Conservation (phyloP, 371 early-diverging fungal genomes). For the Actinomortierella ambigua region DNA sequence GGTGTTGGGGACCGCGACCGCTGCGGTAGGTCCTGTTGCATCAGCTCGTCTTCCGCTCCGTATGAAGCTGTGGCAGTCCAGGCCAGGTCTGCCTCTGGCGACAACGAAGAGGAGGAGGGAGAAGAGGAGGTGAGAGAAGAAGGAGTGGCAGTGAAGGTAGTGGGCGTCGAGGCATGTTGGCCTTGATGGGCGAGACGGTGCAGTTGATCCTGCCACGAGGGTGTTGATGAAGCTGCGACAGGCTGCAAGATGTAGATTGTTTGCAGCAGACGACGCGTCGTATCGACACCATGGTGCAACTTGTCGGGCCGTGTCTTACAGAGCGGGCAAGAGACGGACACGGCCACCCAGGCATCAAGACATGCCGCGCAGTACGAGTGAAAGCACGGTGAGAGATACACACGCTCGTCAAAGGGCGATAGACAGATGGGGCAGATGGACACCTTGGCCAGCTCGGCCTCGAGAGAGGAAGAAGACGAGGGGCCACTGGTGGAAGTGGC, state of each 20-base stretch:
- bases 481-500: too few species aligned
- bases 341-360: slow-evolving; percentile 63
- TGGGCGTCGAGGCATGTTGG: neutral
- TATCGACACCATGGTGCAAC: slow-evolving; percentile 39
- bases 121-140: too few species aligned
- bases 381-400: slow-evolving; percentile 61
- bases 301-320: slow-evolving; percentile 50
- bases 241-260: slow-evolving; percentile 15
- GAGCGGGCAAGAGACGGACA: slow-evolving; percentile 59
- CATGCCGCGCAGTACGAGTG: slow-evolving; percentile 70
- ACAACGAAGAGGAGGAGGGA: too few species aligned
- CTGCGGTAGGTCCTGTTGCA: too few species aligned
- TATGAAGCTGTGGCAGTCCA: too few species aligned
- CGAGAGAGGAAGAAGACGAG: too few species aligned
- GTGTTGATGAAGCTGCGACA: neutral
- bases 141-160: neutral
- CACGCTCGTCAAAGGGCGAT: slow-evolving; percentile 49
- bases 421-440: slow-evolving; percentile 64
- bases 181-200: neutral
- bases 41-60: too few species aligned
- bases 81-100: neutral
- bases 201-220: neutral
- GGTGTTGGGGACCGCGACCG: slow-evolving; percentile 28
- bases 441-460: too few species aligned
- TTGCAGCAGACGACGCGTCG: slow-evolving; percentile 19